Evolutionary conservation across 2,329 filamentous ascomycete species (phyloP), one percentile per base, ranked within the genome.

Genomic region (Pestalotiopsis sp.): DNA sequence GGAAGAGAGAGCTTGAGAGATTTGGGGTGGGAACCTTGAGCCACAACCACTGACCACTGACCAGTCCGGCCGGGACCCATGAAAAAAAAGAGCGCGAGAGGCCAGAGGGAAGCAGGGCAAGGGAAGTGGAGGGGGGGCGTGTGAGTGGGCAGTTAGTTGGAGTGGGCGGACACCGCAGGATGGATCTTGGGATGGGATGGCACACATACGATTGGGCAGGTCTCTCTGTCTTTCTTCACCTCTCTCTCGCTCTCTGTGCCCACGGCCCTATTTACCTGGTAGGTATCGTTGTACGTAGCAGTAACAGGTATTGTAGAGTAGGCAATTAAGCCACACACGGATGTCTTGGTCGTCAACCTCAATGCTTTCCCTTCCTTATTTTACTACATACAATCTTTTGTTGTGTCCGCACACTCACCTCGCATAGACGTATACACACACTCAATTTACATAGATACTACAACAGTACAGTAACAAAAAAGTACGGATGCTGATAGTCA

Each of bases 11-110:
- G 38, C 17, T 13, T 27, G 56, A 67, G 57, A 67, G 66, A 67
- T 67, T 67, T 67, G 65, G 65, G 38, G 57, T 62, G 66, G 57
- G 66, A 61, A 67, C 57, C 39, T 38, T 67, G 45, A 57, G 23
- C 52, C n/a, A 36, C 59, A 20, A 62, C 59, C 31, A n/a, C n/a
- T 20, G 59, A 62, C 59, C 25, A 38, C 25, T 20, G 20, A 62
- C 59, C 56, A 66, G 45, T 66, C 64, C 64, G 36, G 52, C 64
- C 57, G 64, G 64, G 52, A 23, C 57, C 27, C 64, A 31, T 57
- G 45, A n/a, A 12, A 49, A 31, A 20, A 52, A 52, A 52, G 45
- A 17, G 45, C 45, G 56, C 25, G 56, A n/a, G 25, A 59, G 56
- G 56, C n/a, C 12, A 25, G 56, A 39, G 59, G 23, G 27, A 27